Percentiles rank a stretch among this genome's conserved stretches.
phyloP scores from a whole-genome alignment of 2,329 filamentous ascomycete species.

The Chaetomiaceae sp. region DNA sequence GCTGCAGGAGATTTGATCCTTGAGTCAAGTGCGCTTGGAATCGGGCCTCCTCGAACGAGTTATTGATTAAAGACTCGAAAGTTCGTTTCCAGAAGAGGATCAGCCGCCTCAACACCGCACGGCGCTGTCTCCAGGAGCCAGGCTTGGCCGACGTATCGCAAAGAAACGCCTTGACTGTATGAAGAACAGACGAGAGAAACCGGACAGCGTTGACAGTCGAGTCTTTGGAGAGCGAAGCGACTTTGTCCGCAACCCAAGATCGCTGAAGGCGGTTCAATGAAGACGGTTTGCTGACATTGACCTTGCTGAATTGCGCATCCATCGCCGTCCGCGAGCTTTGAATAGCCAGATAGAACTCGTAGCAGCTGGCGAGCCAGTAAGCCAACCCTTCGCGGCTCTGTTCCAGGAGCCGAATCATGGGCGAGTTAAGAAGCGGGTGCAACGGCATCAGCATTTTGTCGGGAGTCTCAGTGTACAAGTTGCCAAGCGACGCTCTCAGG shows the following conservation, averaged over 20 bases:
- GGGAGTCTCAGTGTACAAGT: conserved; percentile 26
- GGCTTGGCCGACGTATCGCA: conserved; percentile 28
- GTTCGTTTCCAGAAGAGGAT: conserved; percentile 55
- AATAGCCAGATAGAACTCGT: conserved; percentile 48
- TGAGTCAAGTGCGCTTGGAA: conserved; percentile 61
- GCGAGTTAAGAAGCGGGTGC: conserved; percentile 56
- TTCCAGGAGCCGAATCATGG: conserved; percentile 45
- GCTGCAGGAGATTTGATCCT: conserved; percentile 42
- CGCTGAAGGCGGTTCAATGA: conserved; percentile 57
- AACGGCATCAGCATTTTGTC: conserved; percentile 43
- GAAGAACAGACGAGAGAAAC: conserved; percentile 47
- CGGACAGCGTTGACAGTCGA: conserved; percentile 52
- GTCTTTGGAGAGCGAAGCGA: conserved; percentile 56
- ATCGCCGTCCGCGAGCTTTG: conserved; percentile 40
- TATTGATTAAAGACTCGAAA: conserved; percentile 41
- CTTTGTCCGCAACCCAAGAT: conserved; percentile 50
- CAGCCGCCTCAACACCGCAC: conserved; percentile 36
- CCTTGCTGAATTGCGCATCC: conserved; percentile 39
- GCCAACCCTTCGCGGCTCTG: conserved; percentile 33
- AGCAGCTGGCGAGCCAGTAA: conserved; percentile 49
- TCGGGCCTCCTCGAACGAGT: conserved; percentile 55
- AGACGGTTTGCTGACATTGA: conserved; percentile 46
- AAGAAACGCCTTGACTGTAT: conserved; percentile 42
- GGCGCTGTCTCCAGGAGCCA: conserved; percentile 30
- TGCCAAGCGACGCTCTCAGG: conserved; percentile 34